phyloP scores from a whole-genome alignment of 352 stramenopile species.

The Globisporangium nagaii region DNA sequence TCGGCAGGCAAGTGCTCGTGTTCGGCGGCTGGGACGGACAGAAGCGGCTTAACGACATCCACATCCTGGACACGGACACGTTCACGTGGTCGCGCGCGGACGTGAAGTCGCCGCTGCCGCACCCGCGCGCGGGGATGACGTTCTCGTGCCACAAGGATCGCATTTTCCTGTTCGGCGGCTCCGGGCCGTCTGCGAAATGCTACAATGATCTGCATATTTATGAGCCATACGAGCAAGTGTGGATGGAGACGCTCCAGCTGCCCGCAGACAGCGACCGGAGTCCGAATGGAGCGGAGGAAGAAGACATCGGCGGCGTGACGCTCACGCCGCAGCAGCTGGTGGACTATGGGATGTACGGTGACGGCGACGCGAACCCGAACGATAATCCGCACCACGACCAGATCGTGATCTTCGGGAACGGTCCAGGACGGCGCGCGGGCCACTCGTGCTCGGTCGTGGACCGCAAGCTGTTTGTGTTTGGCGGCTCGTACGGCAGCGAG shows the following conservation, averaged over 20 bases:
- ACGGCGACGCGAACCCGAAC: conserved; percentile 53
- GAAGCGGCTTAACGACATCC: conserved; percentile 93
- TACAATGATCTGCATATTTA: conserved; percentile 93
- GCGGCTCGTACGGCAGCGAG: conserved; percentile 87
- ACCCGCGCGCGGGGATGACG: conserved; percentile 94
- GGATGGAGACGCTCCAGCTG: conserved; percentile 14
- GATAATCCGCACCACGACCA: conserved; percentile 60
- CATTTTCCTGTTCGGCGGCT: conserved; percentile 95
- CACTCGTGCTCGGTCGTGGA: conserved; percentile 94
- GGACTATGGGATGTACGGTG: conserved; percentile 17
- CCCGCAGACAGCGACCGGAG: conserved; percentile 6
- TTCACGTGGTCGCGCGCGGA: conserved; percentile 85
- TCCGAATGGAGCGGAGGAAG: not conserved
- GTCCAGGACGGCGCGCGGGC: conserved; percentile 86
- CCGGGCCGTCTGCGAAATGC: conserved; percentile 89
- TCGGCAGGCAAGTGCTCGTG: conserved; percentile 86
- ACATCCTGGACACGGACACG: conserved; percentile 90
- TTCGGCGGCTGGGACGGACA: conserved; percentile 95
- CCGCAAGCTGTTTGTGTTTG: conserved; percentile 93
- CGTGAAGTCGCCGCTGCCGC: conserved; percentile 60
- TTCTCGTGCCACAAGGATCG: conserved; percentile 87
- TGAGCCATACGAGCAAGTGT: conserved; percentile 9
- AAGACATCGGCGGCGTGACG: conserved; percentile 13
- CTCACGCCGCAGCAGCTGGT: conserved; percentile 22
- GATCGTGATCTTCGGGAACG: conserved; percentile 81